Percentiles rank a stretch among this genome's conserved stretches.
phyloP scores from a whole-genome alignment of 2,329 filamentous ascomycete genomes.

The Arthrobotrys sphaeroides region DNA sequence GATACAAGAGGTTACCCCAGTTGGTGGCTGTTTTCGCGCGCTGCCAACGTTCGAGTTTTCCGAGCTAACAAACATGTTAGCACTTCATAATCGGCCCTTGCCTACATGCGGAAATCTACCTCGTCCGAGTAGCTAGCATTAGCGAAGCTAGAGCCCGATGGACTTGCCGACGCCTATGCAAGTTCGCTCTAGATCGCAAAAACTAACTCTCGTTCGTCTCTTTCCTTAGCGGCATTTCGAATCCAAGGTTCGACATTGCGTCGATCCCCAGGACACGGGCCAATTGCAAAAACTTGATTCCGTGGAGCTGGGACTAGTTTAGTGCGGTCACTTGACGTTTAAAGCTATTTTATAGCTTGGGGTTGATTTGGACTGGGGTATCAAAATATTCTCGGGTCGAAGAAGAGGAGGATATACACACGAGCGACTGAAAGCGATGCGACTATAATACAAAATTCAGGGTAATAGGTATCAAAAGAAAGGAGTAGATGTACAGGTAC shows the following conservation, averaged over 20 bases:
- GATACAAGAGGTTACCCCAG: neutral
- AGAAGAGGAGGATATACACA: neutral
- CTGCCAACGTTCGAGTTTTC: neutral
- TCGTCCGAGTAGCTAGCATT: neutral
- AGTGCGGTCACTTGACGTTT: neutral
- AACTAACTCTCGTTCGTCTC: neutral
- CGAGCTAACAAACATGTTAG: neutral
- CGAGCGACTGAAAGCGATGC: neutral
- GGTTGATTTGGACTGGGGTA: neutral
- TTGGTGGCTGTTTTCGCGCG: conserved; percentile 6
- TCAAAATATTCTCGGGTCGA: conserved; percentile 5
- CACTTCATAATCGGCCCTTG: neutral
- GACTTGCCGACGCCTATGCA: neutral
- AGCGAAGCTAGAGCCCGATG: neutral
- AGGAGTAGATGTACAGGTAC: neutral
- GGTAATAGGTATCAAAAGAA: neutral
- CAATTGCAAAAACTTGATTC: conserved; percentile 13
- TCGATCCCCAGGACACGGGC: neutral
- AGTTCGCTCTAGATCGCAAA: neutral
- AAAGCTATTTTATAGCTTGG: neutral
- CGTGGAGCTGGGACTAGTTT: conserved; percentile 7
- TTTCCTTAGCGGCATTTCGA: neutral
- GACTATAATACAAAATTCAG: neutral
- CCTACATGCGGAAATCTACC: neutral
- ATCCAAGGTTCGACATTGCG: neutral